These are phyloP conservation scores for Fusarium sp. DNA, from an alignment of 2,329 filamentous ascomycete genomes.

Conservation along the genomic window DNA sequence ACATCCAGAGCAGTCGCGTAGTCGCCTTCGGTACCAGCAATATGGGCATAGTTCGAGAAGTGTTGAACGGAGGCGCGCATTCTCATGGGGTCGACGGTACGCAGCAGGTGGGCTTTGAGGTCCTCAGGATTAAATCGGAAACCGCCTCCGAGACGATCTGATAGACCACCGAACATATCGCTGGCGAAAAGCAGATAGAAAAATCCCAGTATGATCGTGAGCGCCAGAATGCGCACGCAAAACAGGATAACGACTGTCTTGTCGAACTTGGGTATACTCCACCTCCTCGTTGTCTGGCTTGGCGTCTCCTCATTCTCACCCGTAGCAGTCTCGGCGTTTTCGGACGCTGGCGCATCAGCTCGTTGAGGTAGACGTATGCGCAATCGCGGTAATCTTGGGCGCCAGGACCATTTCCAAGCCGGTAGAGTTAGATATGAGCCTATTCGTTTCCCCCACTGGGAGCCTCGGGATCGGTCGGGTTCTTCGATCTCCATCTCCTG, in stretches of 20 bases:
- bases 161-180: constrained; percentile 79
- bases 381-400: constrained; percentile 63
- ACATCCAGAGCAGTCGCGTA: constrained; percentile 87
- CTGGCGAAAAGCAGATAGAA: constrained; percentile 89
- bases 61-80: constrained; percentile 80
- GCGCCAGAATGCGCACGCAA: constrained; percentile 77
- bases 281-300: constrained; percentile 40
- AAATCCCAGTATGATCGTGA: constrained; percentile 79
- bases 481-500: constrained; percentile 91
- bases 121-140: constrained; percentile 84
- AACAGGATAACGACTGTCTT: constrained; percentile 66
- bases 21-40: constrained; percentile 95
- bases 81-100: constrained; percentile 73
- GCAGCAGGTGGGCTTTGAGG: constrained; percentile 79
- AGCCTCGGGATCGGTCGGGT: constrained; percentile 59
- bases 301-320: constrained; percentile 44
- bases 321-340: constrained; percentile 43
- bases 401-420: constrained; percentile 67
- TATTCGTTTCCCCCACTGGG: constrained; percentile 67
- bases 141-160: constrained; percentile 70
- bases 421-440: constrained; percentile 63
- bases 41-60: constrained; percentile 85
- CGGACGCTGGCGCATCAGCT: constrained; percentile 42
- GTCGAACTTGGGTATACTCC: constrained; percentile 53
- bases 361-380: constrained; percentile 60